Conservation (phyloP, 139 green algal species). For the Bryopsis sp. region DNA sequence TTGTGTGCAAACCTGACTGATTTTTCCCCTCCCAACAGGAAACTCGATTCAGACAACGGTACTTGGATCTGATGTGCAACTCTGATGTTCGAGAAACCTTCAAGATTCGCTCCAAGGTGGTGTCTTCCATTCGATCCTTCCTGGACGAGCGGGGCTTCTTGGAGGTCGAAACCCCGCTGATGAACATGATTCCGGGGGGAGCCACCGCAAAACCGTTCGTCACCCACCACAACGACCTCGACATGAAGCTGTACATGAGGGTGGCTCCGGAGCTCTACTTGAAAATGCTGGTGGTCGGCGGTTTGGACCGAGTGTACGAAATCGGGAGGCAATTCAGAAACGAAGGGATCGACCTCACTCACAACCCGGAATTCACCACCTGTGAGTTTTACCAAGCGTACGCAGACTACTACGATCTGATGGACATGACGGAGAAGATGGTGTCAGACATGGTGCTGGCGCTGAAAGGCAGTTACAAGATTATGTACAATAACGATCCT, state of each 20-base stretch:
- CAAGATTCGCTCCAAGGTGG: conserved; percentile 62
- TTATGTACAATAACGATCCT: conserved; percentile 90
- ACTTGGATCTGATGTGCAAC: conserved; percentile 96
- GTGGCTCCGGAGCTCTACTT: conserved; percentile 98
- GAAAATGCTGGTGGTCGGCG: conserved; percentile 96
- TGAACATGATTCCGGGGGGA: conserved; percentile 91
- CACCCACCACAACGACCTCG: conserved; percentile 98
- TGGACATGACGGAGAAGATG: conserved; percentile 94
- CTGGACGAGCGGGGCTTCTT: conserved; percentile 88
- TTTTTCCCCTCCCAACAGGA: conserved; percentile 71
- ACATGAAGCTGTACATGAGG: conserved; percentile 98
- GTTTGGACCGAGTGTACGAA: conserved; percentile 93
- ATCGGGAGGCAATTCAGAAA: conserved; percentile 83
- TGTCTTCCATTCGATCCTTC: conserved; percentile 81
- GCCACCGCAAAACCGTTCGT: conserved; percentile 91
- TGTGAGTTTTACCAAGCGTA: conserved; percentile 98
- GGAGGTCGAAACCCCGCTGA: conserved; percentile 95
- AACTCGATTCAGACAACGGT: conserved; percentile 93
- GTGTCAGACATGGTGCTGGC: conserved; percentile 82
- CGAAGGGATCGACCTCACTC: conserved; percentile 98
- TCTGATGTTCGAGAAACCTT: conserved; percentile 71
- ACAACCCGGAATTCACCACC: conserved; percentile 99
- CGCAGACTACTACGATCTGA: conserved; percentile 97
- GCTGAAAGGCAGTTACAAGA: conserved; percentile 70
- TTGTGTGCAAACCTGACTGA: not conserved